Percentiles rank a stretch among this genome's conserved stretches.
Conservation (phyloP, 2,329 filamentous ascomycete species). For the Erysiphe neolycopersici region DNA sequence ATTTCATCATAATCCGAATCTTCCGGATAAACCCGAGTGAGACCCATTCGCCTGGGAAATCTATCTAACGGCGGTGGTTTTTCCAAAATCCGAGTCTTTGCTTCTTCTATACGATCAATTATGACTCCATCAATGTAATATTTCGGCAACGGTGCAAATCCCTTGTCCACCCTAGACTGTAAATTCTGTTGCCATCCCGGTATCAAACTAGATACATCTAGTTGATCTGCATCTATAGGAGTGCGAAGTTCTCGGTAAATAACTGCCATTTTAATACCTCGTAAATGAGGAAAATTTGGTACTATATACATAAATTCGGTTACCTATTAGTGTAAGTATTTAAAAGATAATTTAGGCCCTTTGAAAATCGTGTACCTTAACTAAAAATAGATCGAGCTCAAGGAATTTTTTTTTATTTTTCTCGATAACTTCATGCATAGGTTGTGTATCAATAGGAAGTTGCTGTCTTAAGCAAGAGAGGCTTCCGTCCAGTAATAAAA, state of each 20-base stretch:
- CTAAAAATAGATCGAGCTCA: constrained; percentile 36
- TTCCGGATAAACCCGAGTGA: constrained; percentile 24
- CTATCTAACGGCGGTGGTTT: constrained; percentile 24
- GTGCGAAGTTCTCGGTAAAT: constrained; percentile 25
- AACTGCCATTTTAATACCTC: constrained; percentile 26
- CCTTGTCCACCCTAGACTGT: constrained; percentile 22
- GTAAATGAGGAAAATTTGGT: constrained; percentile 30
- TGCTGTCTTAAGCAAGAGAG: constrained; percentile 26
- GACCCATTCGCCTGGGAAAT: constrained; percentile 25
- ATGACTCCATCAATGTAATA: constrained; percentile 30
- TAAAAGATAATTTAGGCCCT: not conserved
- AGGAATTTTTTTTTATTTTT: constrained; percentile 15
- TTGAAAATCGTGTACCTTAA: constrained; percentile 23
- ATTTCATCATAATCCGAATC: constrained; percentile 30
- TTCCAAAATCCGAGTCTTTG: constrained; percentile 20
- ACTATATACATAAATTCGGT: constrained; percentile 34
- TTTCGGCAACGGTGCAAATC: constrained; percentile 28
- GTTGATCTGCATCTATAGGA: constrained; percentile 3
- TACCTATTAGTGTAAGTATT: constrained; percentile 17
- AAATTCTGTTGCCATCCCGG: constrained; percentile 29
- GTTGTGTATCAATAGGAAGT: constrained; percentile 16
- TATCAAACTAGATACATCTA: not conserved
- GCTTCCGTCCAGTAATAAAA: constrained; percentile 23
- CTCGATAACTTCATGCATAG: constrained; percentile 4
- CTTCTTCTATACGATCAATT: constrained; percentile 24